Evolutionary conservation across 2,329 filamentous ascomycete genomes (phyloP), one percentile per base, ranked within the genome.

Genomic region (Clonostachys sp.): DNA sequence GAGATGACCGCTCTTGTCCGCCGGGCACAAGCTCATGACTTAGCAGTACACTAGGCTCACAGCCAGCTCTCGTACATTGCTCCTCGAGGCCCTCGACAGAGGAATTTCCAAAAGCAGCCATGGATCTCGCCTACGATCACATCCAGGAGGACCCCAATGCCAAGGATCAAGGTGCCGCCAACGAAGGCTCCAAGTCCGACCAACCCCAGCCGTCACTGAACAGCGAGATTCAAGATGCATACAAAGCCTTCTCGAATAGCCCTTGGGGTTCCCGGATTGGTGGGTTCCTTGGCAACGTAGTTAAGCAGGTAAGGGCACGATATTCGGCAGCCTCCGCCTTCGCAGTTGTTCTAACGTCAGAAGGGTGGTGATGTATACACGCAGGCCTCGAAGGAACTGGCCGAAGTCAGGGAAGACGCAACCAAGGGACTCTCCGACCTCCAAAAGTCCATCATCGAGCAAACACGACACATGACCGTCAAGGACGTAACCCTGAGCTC

Each of bases 101-200:
- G 24, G 24, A 30, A 30, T 30, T 30, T 30, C 24, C 24, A 30
- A 30, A 30, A 30, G 24, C 24, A 30, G 24, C 14, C 54, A 97
- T 99, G 94, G 94, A 99, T 80, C 78, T 95, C 61, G 91, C 91
- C 41, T 99, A 97, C 78, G 94, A 99, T 63, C 91, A 96, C 67
- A 95, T 97, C 60, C 85, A 90, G 64, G 90, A 96, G 72, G 86
- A 94, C 65, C 80, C 83, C 45, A 78, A 89, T 52, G 75, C 80
- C 38, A 78, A 82, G 57, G 75, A 84, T 48, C 61, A 74, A 50
- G 73, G 80, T 51, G 71, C 75, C 53, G 47, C 59, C 36, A 69
- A 72, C 41, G 67, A 72, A 41, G 65, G 66, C 42, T 62, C 73
- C 44, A 62, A 70, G 46, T 52, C 58, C 18, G 67, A 70, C 50